phyloP scores from a whole-genome alignment of 202 grass and related monocot genomes.

The Panicum hallii region DNA sequence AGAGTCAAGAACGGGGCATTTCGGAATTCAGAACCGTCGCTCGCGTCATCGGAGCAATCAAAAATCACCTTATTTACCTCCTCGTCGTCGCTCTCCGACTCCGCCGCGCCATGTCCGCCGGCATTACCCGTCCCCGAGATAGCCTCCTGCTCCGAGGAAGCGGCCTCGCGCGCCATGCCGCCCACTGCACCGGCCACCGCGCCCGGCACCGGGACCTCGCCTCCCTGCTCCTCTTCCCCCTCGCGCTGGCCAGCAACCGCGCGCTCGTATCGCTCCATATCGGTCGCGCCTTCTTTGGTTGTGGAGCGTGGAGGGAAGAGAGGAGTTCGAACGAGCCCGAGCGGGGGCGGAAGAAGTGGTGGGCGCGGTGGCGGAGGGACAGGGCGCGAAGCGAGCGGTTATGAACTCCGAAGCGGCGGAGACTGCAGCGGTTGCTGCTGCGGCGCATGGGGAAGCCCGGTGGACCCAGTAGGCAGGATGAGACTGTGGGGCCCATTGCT shows the following conservation, averaged over 20 bases:
- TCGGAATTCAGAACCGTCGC: not conserved
- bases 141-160: not conserved
- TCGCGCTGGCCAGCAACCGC: not conserved
- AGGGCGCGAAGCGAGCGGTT: slow-evolving; percentile 41
- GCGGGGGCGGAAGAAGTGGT: not conserved
- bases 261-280: slow-evolving; percentile 31
- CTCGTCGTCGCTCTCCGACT: not conserved
- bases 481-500: too few species aligned
- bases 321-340: not conserved
- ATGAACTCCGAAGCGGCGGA: not conserved
- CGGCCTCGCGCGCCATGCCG: not conserved
- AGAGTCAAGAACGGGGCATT: slow-evolving; percentile 3
- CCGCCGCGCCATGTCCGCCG: not conserved
- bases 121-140: too few species aligned
- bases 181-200: not conserved
- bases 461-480: too few species aligned
- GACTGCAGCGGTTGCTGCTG: too few species aligned
- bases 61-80: not conserved
- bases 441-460: too few species aligned
- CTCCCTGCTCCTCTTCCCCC: not conserved
- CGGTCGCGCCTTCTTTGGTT: not conserved
- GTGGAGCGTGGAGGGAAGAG: not conserved
- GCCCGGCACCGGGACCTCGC: not conserved
- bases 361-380: not conserved
- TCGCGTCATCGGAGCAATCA: not conserved